Percentiles rank a stretch among this genome's conserved stretches.
These are phyloP conservation scores for Trichocomaceae sp. DNA, from an alignment of 2,329 filamentous ascomycete genomes.

Conservation along the genomic window DNA sequence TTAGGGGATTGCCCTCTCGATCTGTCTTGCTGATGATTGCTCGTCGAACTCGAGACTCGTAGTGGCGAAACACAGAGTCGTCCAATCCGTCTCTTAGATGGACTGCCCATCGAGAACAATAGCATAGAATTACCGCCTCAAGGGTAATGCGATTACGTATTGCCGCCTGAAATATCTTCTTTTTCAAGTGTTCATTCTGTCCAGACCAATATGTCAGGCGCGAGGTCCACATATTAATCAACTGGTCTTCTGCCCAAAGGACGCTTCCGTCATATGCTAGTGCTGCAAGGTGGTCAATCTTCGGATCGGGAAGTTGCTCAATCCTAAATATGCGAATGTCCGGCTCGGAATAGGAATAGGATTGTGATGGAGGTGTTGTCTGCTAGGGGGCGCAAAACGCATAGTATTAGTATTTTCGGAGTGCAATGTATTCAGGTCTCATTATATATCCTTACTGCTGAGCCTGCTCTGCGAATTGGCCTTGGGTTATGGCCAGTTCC, in stretches of 20 bases:
- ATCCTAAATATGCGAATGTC: not conserved
- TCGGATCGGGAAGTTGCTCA: slow-evolving; percentile 11
- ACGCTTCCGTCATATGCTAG: slow-evolving; percentile 19
- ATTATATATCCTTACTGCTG: not conserved
- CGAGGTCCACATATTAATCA: slow-evolving; percentile 31
- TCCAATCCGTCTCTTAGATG: slow-evolving; percentile 21
- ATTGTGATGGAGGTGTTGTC: not conserved
- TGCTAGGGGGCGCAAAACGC: not conserved
- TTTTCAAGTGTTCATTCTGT: slow-evolving; percentile 33
- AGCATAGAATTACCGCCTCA: slow-evolving; percentile 31
- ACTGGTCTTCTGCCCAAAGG: slow-evolving; percentile 21
- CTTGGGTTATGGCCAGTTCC: slow-evolving; percentile 4
- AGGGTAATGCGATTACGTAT: slow-evolving; percentile 31
- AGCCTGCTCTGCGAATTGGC: not conserved
- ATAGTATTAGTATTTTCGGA: not conserved
- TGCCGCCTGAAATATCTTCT: slow-evolving; percentile 29
- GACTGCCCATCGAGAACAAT: slow-evolving; percentile 33
- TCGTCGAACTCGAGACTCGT: slow-evolving; percentile 23
- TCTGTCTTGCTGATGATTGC: slow-evolving; percentile 22
- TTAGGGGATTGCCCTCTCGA: slow-evolving; percentile 18
- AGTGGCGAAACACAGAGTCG: slow-evolving; percentile 22
- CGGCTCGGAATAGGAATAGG: not conserved
- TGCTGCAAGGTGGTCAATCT: slow-evolving; percentile 29
- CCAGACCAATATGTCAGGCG: slow-evolving; percentile 38
- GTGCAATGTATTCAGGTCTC: not conserved